Base-by-base conservation (phyloP, 306 rosid genomes). In the Delonix regia region DNA sequence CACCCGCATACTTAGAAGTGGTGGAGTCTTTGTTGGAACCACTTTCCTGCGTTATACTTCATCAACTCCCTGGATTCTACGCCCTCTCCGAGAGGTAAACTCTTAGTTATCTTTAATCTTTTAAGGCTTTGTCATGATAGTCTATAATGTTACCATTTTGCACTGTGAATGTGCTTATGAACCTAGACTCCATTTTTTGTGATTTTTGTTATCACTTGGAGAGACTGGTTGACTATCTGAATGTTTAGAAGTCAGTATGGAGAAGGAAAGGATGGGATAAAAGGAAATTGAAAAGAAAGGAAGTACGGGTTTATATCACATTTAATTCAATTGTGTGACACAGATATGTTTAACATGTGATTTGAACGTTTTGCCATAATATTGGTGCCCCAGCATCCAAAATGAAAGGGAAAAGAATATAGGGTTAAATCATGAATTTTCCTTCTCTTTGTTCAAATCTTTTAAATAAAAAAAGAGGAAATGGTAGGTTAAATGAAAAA, bases 1-100 rank as follows among this genome's bases (percentile, higher is more conserved):
- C 73, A 80, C 88, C 68, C 93, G 93, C 33, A 68, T 89, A 72
- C 81, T 94, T 66, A 85, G 88, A 83, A 90, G 93, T 72, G 96
- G 97, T 60, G 98, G 97, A 45, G 66, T 86, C 71, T 92, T 94
- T 81, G 98, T 90, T 6, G 98, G 98, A 80, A 90, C 94, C 79
- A 90, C 98, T 44, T 94, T 94, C 82, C 85, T 92, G 86, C 92
- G 91, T 36, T 87, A 90, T 75, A 85, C 84, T 82, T 74, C 93
- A 16, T 90, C 90, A 65, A 90, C 90, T 71, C 93, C 94, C 42
- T 60, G 77, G 91, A 34, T 89, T 71, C 0, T 84, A 38, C 87
- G 90, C 75, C 78, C 80, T 78, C 55, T 87, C 18, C 86, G 91
- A 82, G 85, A 84, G 96, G 98, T 92, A 88, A 76, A 51, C 67